Conservation (phyloP, 768 basidiomycete species). For the Phanerochaete carnosa region DNA sequence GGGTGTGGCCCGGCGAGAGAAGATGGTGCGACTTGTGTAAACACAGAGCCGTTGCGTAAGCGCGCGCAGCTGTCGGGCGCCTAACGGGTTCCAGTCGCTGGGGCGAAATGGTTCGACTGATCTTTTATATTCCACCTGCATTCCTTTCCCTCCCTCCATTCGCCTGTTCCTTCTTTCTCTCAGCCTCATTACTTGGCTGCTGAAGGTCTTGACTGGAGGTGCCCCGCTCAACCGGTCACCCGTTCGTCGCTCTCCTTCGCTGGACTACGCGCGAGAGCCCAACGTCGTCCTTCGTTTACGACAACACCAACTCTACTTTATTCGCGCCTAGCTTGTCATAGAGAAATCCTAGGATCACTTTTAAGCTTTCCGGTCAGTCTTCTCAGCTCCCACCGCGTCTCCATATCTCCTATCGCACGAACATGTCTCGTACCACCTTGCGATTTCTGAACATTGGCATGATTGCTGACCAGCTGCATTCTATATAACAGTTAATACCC, state of each 20-base stretch:
- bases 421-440: constrained; percentile 1
- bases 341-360: constrained; percentile 3
- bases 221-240: constrained; percentile 9
- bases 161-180: background rate
- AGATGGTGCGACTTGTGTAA: background rate
- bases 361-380: constrained; percentile 5
- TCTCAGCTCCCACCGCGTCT: constrained; percentile 2
- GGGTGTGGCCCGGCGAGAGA: background rate
- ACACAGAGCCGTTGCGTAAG: background rate
- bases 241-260: background rate
- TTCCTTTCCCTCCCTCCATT: constrained; percentile 1
- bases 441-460: background rate
- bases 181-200: background rate
- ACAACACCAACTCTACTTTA: background rate
- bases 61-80: constrained; percentile 2
- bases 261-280: background rate
- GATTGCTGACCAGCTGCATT: background rate
- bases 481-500: constrained; percentile 15
- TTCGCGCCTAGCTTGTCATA: background rate
- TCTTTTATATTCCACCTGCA: constrained; percentile 8
- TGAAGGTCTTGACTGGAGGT: background rate
- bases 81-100: background rate
- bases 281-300: background rate
- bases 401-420: background rate
- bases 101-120: constrained; percentile 12